These are phyloP conservation scores for Abortiporus biennis DNA, from an alignment of 1,284 basidiomycete species.

Conservation along the genomic window DNA sequence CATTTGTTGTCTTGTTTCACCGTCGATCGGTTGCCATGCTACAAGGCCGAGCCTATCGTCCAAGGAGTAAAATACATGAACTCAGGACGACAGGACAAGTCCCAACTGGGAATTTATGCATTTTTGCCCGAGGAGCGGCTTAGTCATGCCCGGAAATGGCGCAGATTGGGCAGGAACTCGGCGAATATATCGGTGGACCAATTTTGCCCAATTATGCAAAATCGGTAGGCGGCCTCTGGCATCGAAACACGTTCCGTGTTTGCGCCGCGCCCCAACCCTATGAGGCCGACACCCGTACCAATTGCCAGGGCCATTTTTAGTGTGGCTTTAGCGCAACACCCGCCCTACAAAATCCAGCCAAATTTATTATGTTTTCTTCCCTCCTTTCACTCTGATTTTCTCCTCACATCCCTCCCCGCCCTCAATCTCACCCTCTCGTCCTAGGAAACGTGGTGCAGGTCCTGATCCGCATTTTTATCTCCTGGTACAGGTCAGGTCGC, in stretches of 20 bases:
- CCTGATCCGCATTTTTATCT: constrained; percentile 25
- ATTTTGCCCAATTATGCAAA: constrained; percentile 22
- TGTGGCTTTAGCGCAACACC: constrained; percentile 32
- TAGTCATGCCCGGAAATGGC: too few relatives aligned
- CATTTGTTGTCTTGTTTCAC: too few relatives aligned
- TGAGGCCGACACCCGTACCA: constrained; percentile 38
- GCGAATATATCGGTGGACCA: too few relatives aligned
- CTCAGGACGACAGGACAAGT: too few relatives aligned
- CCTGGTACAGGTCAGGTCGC: constrained; percentile 25
- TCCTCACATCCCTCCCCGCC: constrained; percentile 12
- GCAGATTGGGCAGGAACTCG: too few relatives aligned
- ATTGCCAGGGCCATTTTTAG: constrained; percentile 37
- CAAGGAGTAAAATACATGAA: too few relatives aligned
- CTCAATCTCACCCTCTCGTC: constrained; percentile 10
- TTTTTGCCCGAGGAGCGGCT: too few relatives aligned
- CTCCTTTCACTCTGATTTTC: constrained; percentile 20
- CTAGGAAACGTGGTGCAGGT: constrained; percentile 19
- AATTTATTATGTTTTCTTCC: constrained; percentile 25
- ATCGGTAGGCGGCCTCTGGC: constrained; percentile 29
- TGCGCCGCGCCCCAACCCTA: constrained; percentile 37
- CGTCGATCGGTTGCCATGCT: too few relatives aligned
- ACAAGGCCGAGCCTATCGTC: too few relatives aligned
- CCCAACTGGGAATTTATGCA: too few relatives aligned
- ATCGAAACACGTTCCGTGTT: constrained; percentile 54
- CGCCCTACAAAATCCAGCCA: constrained; percentile 31